Conservation (phyloP, 2,329 filamentous ascomycete genomes). For the Colletotrichum endophyticum region DNA sequence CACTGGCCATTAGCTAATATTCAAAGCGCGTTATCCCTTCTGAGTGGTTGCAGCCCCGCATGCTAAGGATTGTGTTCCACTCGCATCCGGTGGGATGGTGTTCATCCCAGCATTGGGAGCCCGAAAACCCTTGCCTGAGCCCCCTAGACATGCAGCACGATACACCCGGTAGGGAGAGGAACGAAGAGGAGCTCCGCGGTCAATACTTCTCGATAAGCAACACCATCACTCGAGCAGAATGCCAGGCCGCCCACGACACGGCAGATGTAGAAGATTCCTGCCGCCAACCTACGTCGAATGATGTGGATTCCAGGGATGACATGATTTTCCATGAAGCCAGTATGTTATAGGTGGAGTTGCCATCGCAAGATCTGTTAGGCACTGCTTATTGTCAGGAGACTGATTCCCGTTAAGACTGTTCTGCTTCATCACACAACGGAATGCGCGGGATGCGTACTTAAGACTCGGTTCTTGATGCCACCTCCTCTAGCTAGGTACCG, state of each 20-base stretch:
- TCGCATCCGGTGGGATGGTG: background rate
- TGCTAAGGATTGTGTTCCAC: background rate
- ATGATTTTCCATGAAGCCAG: background rate
- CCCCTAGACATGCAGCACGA: background rate
- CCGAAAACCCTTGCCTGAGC: background rate
- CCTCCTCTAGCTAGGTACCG: background rate
- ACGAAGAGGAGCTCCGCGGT: background rate
- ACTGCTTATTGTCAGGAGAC: background rate
- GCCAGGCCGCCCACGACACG: background rate
- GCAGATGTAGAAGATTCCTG: background rate
- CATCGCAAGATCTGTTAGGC: rapidly evolving
- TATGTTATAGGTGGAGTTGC: rapidly evolving
- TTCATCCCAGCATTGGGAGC: background rate
- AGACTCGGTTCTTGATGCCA: background rate
- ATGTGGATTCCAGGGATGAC: background rate
- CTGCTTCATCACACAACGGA: background rate
- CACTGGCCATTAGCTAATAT: background rate
- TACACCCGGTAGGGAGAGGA: background rate
- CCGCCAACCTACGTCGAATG: background rate
- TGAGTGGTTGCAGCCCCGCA: background rate
- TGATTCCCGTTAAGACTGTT: background rate
- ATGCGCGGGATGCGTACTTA: background rate
- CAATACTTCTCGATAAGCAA: background rate
- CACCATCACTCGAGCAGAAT: rapidly evolving
- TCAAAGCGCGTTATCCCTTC: background rate